Conservation (phyloP, 2,329 filamentous ascomycete genomes). For the Ophiostoma himal-ulmi region DNA sequence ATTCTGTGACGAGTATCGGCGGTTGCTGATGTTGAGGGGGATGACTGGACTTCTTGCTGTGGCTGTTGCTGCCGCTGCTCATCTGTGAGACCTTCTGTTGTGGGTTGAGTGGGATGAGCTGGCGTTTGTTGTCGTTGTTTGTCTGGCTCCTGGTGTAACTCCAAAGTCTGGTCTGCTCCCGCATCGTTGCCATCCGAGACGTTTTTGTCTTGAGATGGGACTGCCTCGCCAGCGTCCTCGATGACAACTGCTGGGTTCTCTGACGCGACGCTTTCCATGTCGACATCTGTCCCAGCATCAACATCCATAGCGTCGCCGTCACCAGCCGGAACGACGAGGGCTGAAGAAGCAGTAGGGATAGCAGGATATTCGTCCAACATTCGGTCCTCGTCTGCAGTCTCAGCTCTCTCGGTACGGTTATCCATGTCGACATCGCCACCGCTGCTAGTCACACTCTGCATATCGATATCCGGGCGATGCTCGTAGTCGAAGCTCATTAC, state of each 20-base stretch:
- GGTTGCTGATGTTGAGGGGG: neutral
- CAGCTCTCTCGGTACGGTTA: neutral
- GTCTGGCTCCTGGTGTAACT: neutral
- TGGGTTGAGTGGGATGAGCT: neutral
- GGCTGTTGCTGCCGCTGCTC: neutral
- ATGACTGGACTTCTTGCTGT: neutral
- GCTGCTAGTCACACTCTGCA: slow-evolving; percentile 17
- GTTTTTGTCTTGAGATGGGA: neutral
- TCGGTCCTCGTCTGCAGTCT: slow-evolving; percentile 11
- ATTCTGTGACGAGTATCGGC: slow-evolving; percentile 22
- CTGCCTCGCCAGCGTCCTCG: neutral
- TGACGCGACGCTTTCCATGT: slow-evolving; percentile 23
- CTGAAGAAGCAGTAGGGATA: neutral
- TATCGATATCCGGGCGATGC: slow-evolving; percentile 19
- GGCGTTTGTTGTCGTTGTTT: neutral
- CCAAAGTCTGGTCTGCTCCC: neutral
- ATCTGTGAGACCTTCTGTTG: neutral
- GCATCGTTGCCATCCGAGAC: neutral
- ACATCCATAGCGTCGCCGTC: slow-evolving; percentile 24
- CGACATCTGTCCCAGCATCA: slow-evolving; percentile 21
- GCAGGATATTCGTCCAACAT: slow-evolving; percentile 10
- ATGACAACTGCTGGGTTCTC: slow-evolving; percentile 1
- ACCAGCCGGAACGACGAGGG: neutral
- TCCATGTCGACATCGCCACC: slow-evolving; percentile 16
- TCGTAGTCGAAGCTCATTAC: slow-evolving; percentile 25